Conservation (phyloP, 768 basidiomycete species). For the Suillus cothurnatus region DNA sequence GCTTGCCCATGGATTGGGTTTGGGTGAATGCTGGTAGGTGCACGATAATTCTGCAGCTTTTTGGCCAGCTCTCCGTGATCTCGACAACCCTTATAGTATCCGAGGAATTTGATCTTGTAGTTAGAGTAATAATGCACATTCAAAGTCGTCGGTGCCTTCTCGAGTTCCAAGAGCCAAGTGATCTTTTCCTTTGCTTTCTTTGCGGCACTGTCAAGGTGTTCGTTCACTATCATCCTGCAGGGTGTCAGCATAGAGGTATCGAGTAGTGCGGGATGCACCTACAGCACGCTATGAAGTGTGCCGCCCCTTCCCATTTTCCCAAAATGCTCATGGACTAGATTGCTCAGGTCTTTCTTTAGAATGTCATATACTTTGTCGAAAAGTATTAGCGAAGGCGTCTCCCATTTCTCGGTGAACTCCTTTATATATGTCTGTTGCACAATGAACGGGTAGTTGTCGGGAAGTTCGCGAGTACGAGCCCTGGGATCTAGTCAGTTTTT, state of each 20-base stretch:
- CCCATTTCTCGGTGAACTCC: slow-evolving; percentile 50
- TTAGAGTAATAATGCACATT: slow-evolving; percentile 54
- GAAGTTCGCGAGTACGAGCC: slow-evolving; percentile 70
- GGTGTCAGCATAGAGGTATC: not conserved
- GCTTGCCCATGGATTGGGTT: not conserved
- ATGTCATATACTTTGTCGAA: slow-evolving; percentile 42
- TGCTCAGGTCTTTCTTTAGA: slow-evolving; percentile 41
- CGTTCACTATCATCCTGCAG: slow-evolving; percentile 49
- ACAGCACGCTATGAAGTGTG: slow-evolving; percentile 47
- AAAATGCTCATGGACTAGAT: slow-evolving; percentile 53
- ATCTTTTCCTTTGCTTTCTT: slow-evolving; percentile 43
- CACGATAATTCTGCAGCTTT: slow-evolving; percentile 15
- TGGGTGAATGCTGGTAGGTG: not conserved
- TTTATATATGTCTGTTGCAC: slow-evolving; percentile 56
- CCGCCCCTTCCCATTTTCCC: slow-evolving; percentile 51
- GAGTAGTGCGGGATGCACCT: not conserved
- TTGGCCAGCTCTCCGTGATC: slow-evolving; percentile 11
- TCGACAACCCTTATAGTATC: slow-evolving; percentile 44
- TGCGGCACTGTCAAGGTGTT: slow-evolving; percentile 50
- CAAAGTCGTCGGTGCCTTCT: slow-evolving; percentile 51
- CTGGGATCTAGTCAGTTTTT: slow-evolving; percentile 35
- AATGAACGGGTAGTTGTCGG: slow-evolving; percentile 65
- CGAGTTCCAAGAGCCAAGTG: slow-evolving; percentile 51
- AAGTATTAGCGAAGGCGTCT: slow-evolving; percentile 44
- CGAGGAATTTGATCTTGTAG: slow-evolving; percentile 52